Base-by-base conservation (phyloP, 805 yeast species). In the Saturnispora bothae region DNA sequence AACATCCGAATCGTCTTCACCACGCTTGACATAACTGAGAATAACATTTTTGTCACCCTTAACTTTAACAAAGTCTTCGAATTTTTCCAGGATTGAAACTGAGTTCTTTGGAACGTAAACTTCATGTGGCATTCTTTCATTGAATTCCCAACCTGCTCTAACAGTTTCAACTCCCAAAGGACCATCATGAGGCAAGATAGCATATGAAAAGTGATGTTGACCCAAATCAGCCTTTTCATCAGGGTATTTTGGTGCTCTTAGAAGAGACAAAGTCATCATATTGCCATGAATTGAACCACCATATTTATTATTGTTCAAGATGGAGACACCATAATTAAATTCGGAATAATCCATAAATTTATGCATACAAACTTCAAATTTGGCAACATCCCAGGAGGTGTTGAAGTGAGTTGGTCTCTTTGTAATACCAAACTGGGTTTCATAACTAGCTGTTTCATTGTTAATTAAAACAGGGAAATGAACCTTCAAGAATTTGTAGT, bases 191-290 rank as follows among this genome's bases (percentile, higher is more conserved):
- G 97, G 96, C 42, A 73, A 71, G 27, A 89, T 59, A 0, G 94
- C 94, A 59, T 88, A 92, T 44, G 76, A 76, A 63, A 92, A 82
- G 41, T 64, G 65, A 58, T 89, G 98, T 15, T 62, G 54, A 3
- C 96, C 97, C 83, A 92, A 85, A 57, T 89, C 98, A 7, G 97
- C 96, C 53, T 76, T 69, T 7, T 79, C 88, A 68, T 89, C 98
- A 0, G 98, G 98, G 16, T 85, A 83, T 60, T 92, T 89, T 22
- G 98, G 86, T 12, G 96, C 75, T 53, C 98, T 76, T 51, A 89
- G 63, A 44, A 92, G 63, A 1, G 95, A 83, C 35, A 92, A 65
- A 34, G 96, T 76, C 77, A 89, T 83, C 54, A 77, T 59, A 48
- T 85, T 85, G n/a, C 98, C 98, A 52, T 85, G 96, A 15, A 88